Base-by-base conservation (phyloP, 176 grass and related monocot genomes). In the Zoysia pacifica region DNA sequence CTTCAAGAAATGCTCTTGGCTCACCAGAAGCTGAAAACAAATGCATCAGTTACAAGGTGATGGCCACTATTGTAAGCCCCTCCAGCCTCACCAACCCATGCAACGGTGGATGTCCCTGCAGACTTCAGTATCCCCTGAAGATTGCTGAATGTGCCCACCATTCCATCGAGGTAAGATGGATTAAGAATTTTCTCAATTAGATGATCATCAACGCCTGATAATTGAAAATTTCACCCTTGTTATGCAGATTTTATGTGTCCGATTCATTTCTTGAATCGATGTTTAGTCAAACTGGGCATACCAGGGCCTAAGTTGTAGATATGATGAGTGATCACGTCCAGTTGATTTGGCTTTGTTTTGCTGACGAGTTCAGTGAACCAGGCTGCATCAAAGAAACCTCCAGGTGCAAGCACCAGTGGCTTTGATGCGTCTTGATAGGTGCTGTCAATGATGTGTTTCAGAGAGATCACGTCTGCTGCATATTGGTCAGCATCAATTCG, bases 1-100 rank as follows among this genome's bases (percentile, higher is more conserved):
- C 2, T 49, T 70, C 15, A 69, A 46, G 28, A 63, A n/a, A 54
- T 46, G 18, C 13, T 58, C 46, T 16, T 61, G 45, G 18, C 65
- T 82, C 78, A 93, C 93, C 89, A 97, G 83, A 97, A 97, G 73
- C 93, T 97, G 85, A 93, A 90, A 16, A 93, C 90, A 82, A 97
- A 97, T 13, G 93, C 74, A 79, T 97, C 90, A 41, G 93, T 93
- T 53, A 97, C 90, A 70, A 97, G 90, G 79, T 90, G 90, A 40
- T 90, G 90, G 43, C 90, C 93, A 67, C 93, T 97, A 43, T 97
- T 97, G 70, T 93, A 97, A n/a, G 93, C 93, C 0, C 93, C 93
- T 76, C 93, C 93, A 45, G 93, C 82, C 68, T 96, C 93, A 3
- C 93, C 88, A 48, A 97, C 93, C 93, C 93, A 97, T 5, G 88